A percentile compares a stretch with the other conserved stretches of the same genome.
These are phyloP conservation scores for Phytophthora pini DNA, from an alignment of 352 stramenopile species.

Conservation along the genomic window DNA sequence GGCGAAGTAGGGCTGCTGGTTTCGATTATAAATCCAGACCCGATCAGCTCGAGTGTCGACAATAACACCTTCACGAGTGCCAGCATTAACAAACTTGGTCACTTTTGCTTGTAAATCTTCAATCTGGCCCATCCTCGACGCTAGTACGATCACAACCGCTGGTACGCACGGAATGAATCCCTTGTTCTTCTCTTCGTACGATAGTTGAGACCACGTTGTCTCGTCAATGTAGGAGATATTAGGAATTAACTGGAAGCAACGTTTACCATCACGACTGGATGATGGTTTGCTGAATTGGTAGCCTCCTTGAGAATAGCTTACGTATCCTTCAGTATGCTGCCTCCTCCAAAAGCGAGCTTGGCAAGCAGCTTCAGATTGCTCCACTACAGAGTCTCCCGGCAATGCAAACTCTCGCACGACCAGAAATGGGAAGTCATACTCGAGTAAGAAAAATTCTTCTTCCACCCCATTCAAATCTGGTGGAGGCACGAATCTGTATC, in stretches of 20 bases:
- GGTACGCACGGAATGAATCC: conserved; percentile 6
- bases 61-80: conserved; percentile 32
- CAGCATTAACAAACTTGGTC: conserved; percentile 31
- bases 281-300: too few species aligned
- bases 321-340: too few species aligned
- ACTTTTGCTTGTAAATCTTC: conserved; percentile 9
- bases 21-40: conserved; percentile 36
- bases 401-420: too few species aligned
- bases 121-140: neutral
- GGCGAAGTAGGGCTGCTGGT: conserved; percentile 19
- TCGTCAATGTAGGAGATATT: conserved; percentile 8
- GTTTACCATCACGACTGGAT: too few species aligned
- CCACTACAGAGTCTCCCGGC: too few species aligned
- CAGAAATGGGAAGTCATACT: too few species aligned
- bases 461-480: too few species aligned
- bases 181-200: conserved; percentile 2
- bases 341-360: too few species aligned
- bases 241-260: conserved; percentile 3
- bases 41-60: conserved; percentile 31
- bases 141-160: neutral
- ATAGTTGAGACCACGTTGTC: conserved; percentile 5
- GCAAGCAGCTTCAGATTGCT: too few species aligned
- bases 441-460: too few species aligned
- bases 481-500: too few species aligned
- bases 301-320: too few species aligned